Evolutionary conservation across 768 basidiomycete species (phyloP).

Genomic region (Jaapia argillacea): DNA sequence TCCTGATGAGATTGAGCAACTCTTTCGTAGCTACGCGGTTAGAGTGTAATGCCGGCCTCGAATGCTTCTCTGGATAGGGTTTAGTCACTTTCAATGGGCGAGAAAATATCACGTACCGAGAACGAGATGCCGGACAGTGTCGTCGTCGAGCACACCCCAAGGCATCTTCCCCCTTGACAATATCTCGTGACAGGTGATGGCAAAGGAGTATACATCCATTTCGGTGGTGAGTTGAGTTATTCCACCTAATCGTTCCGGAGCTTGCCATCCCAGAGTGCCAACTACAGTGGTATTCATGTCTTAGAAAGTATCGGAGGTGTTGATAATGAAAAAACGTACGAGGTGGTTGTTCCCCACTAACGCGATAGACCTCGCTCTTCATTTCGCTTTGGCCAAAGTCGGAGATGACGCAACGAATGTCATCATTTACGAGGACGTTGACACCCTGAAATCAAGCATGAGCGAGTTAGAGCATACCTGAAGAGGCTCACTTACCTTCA

Average conservation of each 20-base stretch:
- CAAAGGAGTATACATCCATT: constrained; percentile 32
- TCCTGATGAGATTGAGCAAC: constrained; percentile 34
- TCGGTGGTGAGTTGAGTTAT: constrained; percentile 18
- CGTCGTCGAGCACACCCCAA: constrained; percentile 19
- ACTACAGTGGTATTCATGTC: constrained; percentile 23
- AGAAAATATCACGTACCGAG: constrained; percentile 12
- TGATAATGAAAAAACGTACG: constrained; percentile 26
- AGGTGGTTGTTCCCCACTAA: constrained; percentile 39
- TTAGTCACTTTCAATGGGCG: background rate
- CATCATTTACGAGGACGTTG: constrained; percentile 69
- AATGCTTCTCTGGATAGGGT: constrained; percentile 22
- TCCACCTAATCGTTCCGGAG: constrained; percentile 29
- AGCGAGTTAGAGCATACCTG: background rate
- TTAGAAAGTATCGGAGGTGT: constrained; percentile 1
- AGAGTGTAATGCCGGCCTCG: constrained; percentile 25
- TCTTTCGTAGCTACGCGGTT: constrained; percentile 22
- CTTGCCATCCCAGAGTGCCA: constrained; percentile 41
- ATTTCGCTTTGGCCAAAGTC: constrained; percentile 82
- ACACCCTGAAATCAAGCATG: constrained; percentile 36
- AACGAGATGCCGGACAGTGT: constrained; percentile 19
- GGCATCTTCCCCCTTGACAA: constrained; percentile 25
- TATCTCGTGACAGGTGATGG: constrained; percentile 24
- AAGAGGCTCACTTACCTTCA: constrained; percentile 73
- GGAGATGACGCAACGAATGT: constrained; percentile 58
- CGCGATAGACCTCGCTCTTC: constrained; percentile 56